A percentile compares a stretch with the other conserved stretches of the same genome.
Conservation (phyloP, 1,284 basidiomycete genomes). For the Pseudozyma pruni region DNA sequence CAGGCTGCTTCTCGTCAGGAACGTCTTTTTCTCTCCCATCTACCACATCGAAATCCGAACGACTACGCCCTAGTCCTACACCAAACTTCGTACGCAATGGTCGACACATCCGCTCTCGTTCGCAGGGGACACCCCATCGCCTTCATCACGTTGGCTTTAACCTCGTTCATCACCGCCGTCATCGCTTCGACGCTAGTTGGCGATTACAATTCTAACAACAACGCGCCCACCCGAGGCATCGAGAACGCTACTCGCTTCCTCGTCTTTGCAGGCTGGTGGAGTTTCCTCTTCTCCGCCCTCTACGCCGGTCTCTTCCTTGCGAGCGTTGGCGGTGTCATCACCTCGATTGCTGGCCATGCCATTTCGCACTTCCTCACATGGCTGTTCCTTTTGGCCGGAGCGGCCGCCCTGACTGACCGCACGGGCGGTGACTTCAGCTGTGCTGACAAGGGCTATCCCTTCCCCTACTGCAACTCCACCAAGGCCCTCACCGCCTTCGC, state of each 20-base stretch:
- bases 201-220: slow-evolving; percentile 61
- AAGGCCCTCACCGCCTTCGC: slow-evolving; percentile 64
- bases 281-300: slow-evolving; percentile 57
- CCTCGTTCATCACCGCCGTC: slow-evolving; percentile 63
- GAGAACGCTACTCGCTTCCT: slow-evolving; percentile 59
- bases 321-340: slow-evolving; percentile 63
- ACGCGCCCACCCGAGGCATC: slow-evolving; percentile 36
- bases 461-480: slow-evolving; percentile 61
- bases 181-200: slow-evolving; percentile 60
- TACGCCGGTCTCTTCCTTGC: slow-evolving; percentile 64
- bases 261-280: slow-evolving; percentile 65
- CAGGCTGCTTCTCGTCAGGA: too few relatives aligned
- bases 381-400: slow-evolving; percentile 63
- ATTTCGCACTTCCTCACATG: slow-evolving; percentile 61
- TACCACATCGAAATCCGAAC: too few relatives aligned
- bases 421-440: slow-evolving; percentile 48
- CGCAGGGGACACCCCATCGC: slow-evolving; percentile 63
- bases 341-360: slow-evolving; percentile 65
- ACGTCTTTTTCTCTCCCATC: too few relatives aligned
- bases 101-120: slow-evolving; percentile 50
- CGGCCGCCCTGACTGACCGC: slow-evolving; percentile 59
- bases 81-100: slow-evolving; percentile 47
- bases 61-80: too few relatives aligned
- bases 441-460: slow-evolving; percentile 18
- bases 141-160: slow-evolving; percentile 56